phyloP scores from a whole-genome alignment of 768 basidiomycete species.

The Kwoniella europaea region DNA sequence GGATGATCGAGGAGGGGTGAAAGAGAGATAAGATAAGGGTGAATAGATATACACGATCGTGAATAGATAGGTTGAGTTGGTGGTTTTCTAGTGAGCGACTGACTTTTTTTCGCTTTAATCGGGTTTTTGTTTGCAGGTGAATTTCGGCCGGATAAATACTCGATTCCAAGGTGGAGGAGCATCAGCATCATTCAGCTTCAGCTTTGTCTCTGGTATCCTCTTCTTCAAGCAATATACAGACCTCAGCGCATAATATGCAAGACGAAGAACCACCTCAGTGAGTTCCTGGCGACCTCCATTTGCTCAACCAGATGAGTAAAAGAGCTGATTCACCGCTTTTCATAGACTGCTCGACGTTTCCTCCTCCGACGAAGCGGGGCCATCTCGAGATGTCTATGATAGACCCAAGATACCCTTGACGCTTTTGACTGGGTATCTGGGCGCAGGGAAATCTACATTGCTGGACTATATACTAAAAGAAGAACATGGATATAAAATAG shows the following conservation, averaged over 20 bases:
- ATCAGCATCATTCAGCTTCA: neutral
- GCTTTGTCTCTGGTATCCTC: neutral
- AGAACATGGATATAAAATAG: conserved; percentile 91
- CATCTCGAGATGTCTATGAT: conserved; percentile 9
- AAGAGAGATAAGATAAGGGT: neutral
- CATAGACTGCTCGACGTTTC: conserved; percentile 18
- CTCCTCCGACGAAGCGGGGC: conserved; percentile 20
- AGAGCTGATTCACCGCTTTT: too few species aligned
- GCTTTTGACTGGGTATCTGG: conserved; percentile 92
- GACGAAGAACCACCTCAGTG: conserved; percentile 27
- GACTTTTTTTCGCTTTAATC: neutral
- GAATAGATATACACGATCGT: neutral
- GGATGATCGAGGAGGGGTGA: neutral
- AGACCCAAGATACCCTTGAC: conserved; percentile 74
- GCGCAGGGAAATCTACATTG: conserved; percentile 87
- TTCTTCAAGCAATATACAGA: neutral
- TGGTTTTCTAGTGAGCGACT: neutral
- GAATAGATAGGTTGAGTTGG: neutral
- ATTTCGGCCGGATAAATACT: conserved; percentile 27
- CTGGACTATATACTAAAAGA: conserved; percentile 91
- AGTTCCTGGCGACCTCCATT: too few species aligned
- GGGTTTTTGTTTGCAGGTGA: neutral
- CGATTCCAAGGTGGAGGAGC: conserved; percentile 11
- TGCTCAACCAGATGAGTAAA: too few species aligned
- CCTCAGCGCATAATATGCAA: neutral